These are phyloP conservation scores for Odontarrhena argentea DNA, from an alignment of 345 rosid species.

Conservation along the genomic window DNA sequence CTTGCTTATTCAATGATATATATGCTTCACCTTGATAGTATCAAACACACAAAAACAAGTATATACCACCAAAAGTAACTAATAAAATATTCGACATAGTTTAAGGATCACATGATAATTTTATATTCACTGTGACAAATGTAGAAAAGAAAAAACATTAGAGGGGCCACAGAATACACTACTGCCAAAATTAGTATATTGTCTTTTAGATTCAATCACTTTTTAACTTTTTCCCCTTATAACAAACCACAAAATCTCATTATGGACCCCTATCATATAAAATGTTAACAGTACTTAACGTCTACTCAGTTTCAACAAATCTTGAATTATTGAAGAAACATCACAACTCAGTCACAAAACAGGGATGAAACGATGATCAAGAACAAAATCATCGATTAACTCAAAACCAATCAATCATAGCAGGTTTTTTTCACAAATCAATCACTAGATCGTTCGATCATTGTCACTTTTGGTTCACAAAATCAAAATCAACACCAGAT, in stretches of 20 bases:
- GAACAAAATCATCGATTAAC: not conserved
- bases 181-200: constrained; percentile 23
- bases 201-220: constrained; percentile 18
- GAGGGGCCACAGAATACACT: constrained; percentile 26
- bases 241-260: constrained; percentile 11
- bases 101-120: constrained; percentile 27
- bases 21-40: constrained; percentile 25
- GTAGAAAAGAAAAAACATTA: constrained; percentile 21
- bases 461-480: not conserved
- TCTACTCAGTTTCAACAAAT: not conserved
- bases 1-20: constrained; percentile 6
- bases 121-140: constrained; percentile 4
- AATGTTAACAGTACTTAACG: constrained; percentile 20
- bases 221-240: not conserved
- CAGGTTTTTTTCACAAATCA: too few relatives aligned
- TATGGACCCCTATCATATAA: constrained; percentile 1
- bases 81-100: constrained; percentile 14
- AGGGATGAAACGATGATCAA: not conserved
- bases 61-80: not conserved
- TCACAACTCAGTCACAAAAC: constrained; percentile 4
- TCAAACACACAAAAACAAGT: constrained; percentile 5
- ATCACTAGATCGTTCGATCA: too few relatives aligned
- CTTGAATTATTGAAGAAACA: not conserved
- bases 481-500: not conserved
- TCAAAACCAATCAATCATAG: too few relatives aligned